Evolutionary conservation across 257 asterid genomes (phyloP).

Genomic region (Plectranthus barbatus): DNA sequence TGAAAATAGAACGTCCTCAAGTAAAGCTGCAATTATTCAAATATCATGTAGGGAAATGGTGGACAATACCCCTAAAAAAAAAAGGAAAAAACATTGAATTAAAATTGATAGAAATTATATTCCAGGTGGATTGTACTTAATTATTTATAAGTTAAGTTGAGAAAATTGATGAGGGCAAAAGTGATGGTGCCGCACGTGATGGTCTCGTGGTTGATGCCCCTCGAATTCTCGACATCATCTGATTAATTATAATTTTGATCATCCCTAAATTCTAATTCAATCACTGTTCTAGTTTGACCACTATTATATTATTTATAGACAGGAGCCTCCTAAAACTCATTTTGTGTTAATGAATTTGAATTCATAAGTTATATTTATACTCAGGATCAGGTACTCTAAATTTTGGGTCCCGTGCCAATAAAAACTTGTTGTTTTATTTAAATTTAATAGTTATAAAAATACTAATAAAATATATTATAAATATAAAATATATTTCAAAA

Average conservation of each 20-base stretch:
- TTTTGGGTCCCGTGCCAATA: too few species aligned
- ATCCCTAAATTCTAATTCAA: neutral
- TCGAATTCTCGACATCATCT: conserved; percentile 21
- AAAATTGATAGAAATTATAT: neutral
- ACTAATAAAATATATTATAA: too few species aligned
- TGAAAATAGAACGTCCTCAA: neutral
- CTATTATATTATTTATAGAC: too few species aligned
- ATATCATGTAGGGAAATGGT: conserved; percentile 5
- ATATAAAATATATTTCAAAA: too few species aligned
- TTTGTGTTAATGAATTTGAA: too few species aligned
- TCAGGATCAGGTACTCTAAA: too few species aligned
- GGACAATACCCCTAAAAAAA: neutral
- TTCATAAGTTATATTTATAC: too few species aligned
- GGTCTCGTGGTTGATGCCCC: conserved; percentile 37
- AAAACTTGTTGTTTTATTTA: too few species aligned
- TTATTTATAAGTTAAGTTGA: neutral
- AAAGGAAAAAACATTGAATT: neutral
- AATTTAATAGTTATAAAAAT: too few species aligned
- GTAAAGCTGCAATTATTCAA: neutral
- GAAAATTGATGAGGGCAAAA: conserved; percentile 19
- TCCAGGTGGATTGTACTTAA: conserved; percentile 14
- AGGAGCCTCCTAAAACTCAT: too few species aligned
- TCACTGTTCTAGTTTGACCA: too few species aligned
- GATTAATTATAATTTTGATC: neutral
- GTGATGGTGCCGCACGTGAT: conserved; percentile 59